Evolutionary conservation across 768 basidiomycete genomes (phyloP), one percentile per base, ranked within the genome.

Genomic region (Suillus subalutaceus): DNA sequence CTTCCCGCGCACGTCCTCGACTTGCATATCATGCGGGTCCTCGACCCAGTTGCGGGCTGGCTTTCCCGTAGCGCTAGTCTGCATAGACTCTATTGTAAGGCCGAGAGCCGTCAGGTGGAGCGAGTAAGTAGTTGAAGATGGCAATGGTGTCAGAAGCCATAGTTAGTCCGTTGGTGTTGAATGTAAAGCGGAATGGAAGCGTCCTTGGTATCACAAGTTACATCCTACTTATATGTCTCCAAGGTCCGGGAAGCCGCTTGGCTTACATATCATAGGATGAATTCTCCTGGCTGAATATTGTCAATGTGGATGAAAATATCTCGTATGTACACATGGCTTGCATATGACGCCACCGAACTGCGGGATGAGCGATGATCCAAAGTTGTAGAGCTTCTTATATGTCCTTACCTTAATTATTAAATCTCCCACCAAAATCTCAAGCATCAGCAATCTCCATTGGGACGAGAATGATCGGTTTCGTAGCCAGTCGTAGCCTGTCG

Each of bases 1-100:
- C 32, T 78, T 74, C 2, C 79, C 79, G 16, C 79, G 76, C 41
- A 78, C 32, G 65, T 82, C 73, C 63, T 79, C 69, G 46, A 81
- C 72, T 30, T 68, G 20, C 37, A 77, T 67, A 0, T 44, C 35
- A 20, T 35, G 68, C 18, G 0, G 6, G 18, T 70, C 70, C 23
- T 71, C 59, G 2, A 10, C 10, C 72, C 73, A 77, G 67, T 79
- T 79, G 26, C 60, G 70, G 43, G 0, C 4, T 1, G 16, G 66
- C 37, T 66, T 2, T 1, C 69, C 69, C 1, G 69, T 73, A 13
- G 6, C 20, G 1, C 53, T 68, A 37, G n/a, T 74, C 68, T 13
- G 64, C 62, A 55, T 74, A 70, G 63, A 73, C 66, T 32, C 68
- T 18, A 58, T 3, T 48, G 37, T 65, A 74, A 1, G 65, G 50